Evolutionary conservation across 2,329 filamentous ascomycete species (phyloP), one percentile per base, ranked within the genome.

Genomic region (Parastagonospora avenae): DNA sequence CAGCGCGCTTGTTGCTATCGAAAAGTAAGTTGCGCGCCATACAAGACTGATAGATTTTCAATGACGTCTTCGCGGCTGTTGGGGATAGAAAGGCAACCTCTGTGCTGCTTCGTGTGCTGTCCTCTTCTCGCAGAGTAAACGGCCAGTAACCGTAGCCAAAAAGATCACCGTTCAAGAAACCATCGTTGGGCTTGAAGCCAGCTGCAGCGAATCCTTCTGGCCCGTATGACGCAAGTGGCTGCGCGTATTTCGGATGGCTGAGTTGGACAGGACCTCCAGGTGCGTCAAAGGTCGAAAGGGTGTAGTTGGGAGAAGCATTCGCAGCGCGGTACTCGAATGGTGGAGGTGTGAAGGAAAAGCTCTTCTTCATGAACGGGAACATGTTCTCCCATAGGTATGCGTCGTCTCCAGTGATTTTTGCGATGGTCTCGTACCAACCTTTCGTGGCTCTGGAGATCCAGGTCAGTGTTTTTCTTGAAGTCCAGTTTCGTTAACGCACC

Each of bases 271-370:
- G 52, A 7, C 52, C 52, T 30, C 46, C 50, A 2, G 49, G 46
- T 4, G 6, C 16, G 8, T 55, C 33, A 11, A 52, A 52, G 5
- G 45, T 43, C 14, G 49, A 48, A 4, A 55, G 30, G 4, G 45
- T 53, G n/a, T 41, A 55, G 16, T 54, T 54, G 16, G 37, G 35
- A 8, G 35, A 16, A 37, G 35, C 35, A 11, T 37, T 37, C 2
- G 14, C 35, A 9, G 35, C 35, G 10, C 54, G 52, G n/a, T 43
- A 48, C 10, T 32, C 37, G 19, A 29, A 10, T 8, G 67, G 43
- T 4, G 70, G 67, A 4, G 52, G 42, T 3, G 62, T 68, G 39
- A 71, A 68, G 16, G 55, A 60, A 19, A 68, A 59, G 24, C 59
- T 63, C 45, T 65, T 67, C 33, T 62, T 50, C 46, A 67, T 67